A percentile compares a stretch with the other conserved stretches of the same genome.
Evolutionary conservation across 202 grass and related monocot species (phyloP).

Genomic region (Hordeum pubiflorum): DNA sequence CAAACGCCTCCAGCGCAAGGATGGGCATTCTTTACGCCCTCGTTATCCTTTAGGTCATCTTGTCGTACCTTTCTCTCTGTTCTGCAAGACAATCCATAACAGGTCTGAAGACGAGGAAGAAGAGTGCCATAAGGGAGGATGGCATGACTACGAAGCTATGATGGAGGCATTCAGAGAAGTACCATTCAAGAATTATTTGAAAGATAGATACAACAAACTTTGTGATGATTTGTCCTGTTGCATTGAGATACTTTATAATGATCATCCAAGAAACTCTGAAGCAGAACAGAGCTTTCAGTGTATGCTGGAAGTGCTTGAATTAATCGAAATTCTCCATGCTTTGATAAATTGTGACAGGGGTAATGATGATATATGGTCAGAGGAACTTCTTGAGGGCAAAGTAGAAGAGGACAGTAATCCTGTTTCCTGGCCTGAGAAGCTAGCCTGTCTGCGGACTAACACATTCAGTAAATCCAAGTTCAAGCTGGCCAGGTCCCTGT

Average conservation of each 20-base stretch:
- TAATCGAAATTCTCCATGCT: neutral
- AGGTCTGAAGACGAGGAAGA: neutral
- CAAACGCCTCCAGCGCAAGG: neutral
- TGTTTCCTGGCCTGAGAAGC: neutral
- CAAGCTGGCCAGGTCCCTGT: slow-evolving; percentile 1
- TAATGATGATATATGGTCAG: slow-evolving; percentile 18
- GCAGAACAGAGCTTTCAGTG: slow-evolving; percentile 1
- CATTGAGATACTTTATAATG: slow-evolving; percentile 1
- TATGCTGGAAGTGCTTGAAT: slow-evolving; percentile 18
- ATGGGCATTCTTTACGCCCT: neutral
- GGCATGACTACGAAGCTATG: neutral
- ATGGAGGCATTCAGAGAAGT: neutral
- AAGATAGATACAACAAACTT: neutral
- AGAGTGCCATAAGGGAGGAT: neutral
- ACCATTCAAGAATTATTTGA: slow-evolving; percentile 1
- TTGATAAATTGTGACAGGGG: neutral
- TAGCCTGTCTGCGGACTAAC: neutral
- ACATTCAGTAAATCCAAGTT: slow-evolving; percentile 18
- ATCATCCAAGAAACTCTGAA: slow-evolving; percentile 17
- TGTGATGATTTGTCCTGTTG: neutral
- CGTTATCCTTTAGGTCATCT: neutral
- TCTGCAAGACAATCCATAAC: neutral
- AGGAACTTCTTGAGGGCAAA: slow-evolving; percentile 2
- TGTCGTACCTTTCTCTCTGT: neutral
- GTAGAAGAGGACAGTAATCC: neutral